Conservation (phyloP, 1,284 basidiomycete genomes). For the Ceratobasidium sp. region DNA sequence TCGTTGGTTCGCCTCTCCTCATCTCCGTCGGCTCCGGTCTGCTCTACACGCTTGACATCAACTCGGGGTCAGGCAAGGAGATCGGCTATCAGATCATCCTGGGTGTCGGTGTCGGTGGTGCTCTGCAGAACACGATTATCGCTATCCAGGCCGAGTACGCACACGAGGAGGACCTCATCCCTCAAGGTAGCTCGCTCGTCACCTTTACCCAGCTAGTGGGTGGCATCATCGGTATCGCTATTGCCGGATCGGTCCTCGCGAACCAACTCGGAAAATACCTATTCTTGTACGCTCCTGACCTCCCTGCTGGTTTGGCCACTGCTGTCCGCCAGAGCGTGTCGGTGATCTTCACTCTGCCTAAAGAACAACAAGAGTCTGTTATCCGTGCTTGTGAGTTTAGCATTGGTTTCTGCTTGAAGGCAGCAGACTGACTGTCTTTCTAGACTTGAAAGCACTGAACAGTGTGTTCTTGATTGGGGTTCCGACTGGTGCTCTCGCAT, state of each 20-base stretch:
- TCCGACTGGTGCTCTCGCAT: slow-evolving; percentile 50
- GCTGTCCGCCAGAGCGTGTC: slow-evolving; percentile 43
- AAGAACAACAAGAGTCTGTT: slow-evolving; percentile 48
- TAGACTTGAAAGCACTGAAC: slow-evolving; percentile 38
- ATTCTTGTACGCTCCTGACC: slow-evolving; percentile 44
- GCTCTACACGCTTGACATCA: slow-evolving; percentile 53
- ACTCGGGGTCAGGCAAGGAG: slow-evolving; percentile 34
- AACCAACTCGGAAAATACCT: slow-evolving; percentile 47
- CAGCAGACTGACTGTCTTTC: slow-evolving; percentile 17
- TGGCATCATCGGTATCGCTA: slow-evolving; percentile 44
- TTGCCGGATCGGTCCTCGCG: slow-evolving; percentile 53
- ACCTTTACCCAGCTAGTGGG: slow-evolving; percentile 53
- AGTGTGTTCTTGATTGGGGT: slow-evolving; percentile 54
- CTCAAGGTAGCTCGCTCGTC: slow-evolving; percentile 50
- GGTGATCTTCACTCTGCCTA: slow-evolving; percentile 44
- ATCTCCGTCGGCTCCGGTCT: slow-evolving; percentile 53
- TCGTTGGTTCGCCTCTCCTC: slow-evolving; percentile 49
- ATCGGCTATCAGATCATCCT: slow-evolving; percentile 56
- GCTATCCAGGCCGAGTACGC: slow-evolving; percentile 55
- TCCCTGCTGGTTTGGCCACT: slow-evolving; percentile 42
- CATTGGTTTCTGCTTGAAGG: slow-evolving; percentile 50
- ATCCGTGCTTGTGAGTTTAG: slow-evolving; percentile 50
- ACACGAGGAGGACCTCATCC: slow-evolving; percentile 44
- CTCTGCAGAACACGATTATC: slow-evolving; percentile 51
- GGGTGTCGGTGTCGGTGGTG: slow-evolving; percentile 45